phyloP scores from a whole-genome alignment of 768 basidiomycete genomes.

The Mycena vitilis region DNA sequence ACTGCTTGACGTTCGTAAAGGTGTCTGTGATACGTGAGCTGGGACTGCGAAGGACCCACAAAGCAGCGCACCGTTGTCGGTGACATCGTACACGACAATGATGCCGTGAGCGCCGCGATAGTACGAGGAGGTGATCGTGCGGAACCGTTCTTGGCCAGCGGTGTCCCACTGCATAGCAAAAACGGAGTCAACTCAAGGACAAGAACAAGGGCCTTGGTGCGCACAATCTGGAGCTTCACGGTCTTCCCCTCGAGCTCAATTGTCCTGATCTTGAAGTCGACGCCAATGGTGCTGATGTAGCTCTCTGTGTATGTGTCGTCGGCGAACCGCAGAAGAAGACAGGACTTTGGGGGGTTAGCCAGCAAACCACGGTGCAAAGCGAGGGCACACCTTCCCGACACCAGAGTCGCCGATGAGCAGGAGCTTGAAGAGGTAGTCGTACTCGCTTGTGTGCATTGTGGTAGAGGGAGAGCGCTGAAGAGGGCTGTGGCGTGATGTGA shows the following conservation, averaged over 20 bases:
- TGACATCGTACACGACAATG: conserved; percentile 97
- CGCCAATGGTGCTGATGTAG: conserved; percentile 99
- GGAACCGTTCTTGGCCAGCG: conserved; percentile 97
- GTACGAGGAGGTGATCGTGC: conserved; percentile 98
- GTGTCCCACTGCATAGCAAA: conserved; percentile 89
- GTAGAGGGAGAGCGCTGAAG: conserved; percentile 9
- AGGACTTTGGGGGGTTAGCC: conserved; percentile 86
- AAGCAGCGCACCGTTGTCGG: conserved; percentile 88
- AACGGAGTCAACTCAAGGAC: conserved; percentile 16
- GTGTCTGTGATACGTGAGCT: conserved; percentile 71
- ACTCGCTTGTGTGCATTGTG: conserved; percentile 87
- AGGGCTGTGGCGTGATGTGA: background rate
- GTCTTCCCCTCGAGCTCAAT: conserved; percentile 98
- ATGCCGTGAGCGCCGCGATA: conserved; percentile 99
- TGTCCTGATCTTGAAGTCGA: conserved; percentile 99
- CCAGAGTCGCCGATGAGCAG: conserved; percentile 97
- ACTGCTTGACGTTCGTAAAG: conserved; percentile 70
- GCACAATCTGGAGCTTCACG: conserved; percentile 98
- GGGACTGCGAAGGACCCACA: conserved; percentile 9
- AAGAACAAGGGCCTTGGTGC: conserved; percentile 43
- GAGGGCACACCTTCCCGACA: conserved; percentile 45
- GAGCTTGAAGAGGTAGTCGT: conserved; percentile 98
- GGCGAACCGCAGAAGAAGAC: conserved; percentile 95
- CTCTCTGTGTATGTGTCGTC: conserved; percentile 99
- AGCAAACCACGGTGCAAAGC: background rate